Conservation (phyloP, 2,329 filamentous ascomycete genomes). For the Alternaria triticina region DNA sequence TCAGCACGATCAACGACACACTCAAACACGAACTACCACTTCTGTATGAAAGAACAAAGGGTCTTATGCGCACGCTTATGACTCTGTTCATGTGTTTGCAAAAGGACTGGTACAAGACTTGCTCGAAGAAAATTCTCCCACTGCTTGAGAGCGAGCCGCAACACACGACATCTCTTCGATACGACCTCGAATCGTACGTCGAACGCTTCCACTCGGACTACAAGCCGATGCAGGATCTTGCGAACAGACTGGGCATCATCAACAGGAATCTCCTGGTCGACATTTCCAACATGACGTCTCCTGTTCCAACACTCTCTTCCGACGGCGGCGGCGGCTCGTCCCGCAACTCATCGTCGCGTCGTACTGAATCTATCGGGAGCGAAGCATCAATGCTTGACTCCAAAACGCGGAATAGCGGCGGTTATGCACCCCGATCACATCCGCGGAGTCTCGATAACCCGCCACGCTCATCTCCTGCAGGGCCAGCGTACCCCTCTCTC, state of each 20-base stretch:
- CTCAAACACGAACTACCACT: constrained; percentile 90
- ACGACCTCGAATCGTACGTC: constrained; percentile 75
- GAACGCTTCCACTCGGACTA: constrained; percentile 81
- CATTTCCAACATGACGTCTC: constrained; percentile 65
- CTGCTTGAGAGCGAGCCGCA: constrained; percentile 66
- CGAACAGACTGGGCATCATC: constrained; percentile 75
- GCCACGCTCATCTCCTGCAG: constrained; percentile 36
- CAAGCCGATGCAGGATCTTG: constrained; percentile 71
- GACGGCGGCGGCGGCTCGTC: constrained; percentile 49
- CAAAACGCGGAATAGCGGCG: constrained; percentile 67
- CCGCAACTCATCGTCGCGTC: constrained; percentile 53
- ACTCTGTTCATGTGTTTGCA: constrained; percentile 86
- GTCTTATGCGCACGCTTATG: constrained; percentile 81
- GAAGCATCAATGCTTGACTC: constrained; percentile 42
- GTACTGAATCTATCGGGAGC: constrained; percentile 51
- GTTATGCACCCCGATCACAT: constrained; percentile 56
- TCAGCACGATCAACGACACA: constrained; percentile 88
- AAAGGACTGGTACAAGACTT: constrained; percentile 79
- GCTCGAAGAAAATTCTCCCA: constrained; percentile 80
- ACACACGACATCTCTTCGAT: constrained; percentile 59
- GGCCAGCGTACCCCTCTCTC: constrained; percentile 29
- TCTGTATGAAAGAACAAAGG: constrained; percentile 80
- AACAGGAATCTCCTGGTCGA: constrained; percentile 72
- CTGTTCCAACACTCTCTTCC: constrained; percentile 52
- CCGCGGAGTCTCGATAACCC: constrained; percentile 37